Percentiles rank a stretch among this genome's conserved stretches.
phyloP scores from a whole-genome alignment of 768 basidiomycete genomes.

The Ephemerocybe angulata region DNA sequence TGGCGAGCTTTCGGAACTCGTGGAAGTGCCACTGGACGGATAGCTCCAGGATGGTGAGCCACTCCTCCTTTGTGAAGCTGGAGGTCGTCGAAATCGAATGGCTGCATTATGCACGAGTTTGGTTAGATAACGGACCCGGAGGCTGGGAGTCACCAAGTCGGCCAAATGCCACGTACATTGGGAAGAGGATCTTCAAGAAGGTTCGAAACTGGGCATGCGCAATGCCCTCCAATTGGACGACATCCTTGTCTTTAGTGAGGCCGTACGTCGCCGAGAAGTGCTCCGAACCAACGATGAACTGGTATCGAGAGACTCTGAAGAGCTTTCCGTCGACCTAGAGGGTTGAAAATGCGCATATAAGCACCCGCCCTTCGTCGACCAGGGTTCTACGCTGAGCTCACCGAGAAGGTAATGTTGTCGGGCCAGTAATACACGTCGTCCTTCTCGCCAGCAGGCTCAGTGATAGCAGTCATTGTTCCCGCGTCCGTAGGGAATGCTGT shows the following conservation, averaged over 20 bases:
- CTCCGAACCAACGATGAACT: background rate
- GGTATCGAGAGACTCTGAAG: constrained; percentile 1
- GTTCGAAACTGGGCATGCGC: background rate
- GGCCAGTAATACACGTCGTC: background rate
- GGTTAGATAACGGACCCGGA: too few relatives aligned
- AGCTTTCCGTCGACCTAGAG: background rate
- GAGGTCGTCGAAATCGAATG: background rate
- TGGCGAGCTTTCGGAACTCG: constrained; percentile 8
- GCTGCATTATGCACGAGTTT: too few relatives aligned
- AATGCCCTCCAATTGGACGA: background rate
- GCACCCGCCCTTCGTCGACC: background rate
- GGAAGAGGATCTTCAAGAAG: background rate
- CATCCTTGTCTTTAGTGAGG: background rate
- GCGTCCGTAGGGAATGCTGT: too few relatives aligned
- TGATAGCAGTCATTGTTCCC: background rate
- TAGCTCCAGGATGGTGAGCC: constrained; percentile 7
- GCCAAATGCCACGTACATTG: background rate
- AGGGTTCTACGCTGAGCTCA: background rate
- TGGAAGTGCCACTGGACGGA: constrained; percentile 10
- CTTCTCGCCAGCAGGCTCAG: background rate
- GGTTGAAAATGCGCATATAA: background rate
- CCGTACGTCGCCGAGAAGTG: background rate
- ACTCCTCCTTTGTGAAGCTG: background rate
- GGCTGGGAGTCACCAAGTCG: too few relatives aligned
- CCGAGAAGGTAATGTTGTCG: background rate